Evolutionary conservation across 2,329 filamentous ascomycete genomes (phyloP), one percentile per base, ranked within the genome.

Genomic region (Tolypocladium album): DNA sequence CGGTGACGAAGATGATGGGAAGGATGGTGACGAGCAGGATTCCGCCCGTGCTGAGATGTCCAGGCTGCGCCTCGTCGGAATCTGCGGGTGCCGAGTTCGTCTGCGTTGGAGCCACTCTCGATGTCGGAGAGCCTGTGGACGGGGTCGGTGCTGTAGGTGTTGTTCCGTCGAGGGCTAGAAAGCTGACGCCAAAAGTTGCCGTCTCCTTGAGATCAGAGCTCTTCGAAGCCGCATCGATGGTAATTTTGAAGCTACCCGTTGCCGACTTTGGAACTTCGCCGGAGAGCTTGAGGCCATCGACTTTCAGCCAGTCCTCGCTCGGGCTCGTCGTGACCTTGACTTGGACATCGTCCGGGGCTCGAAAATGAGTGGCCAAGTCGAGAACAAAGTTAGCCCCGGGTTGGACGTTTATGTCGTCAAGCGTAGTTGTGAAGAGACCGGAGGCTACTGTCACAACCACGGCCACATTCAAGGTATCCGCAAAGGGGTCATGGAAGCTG

Each of bases 401-500:
- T 12, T 68, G 72, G 7, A 75, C 67, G 22, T 75, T 70, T 34
- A 82, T 66, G 6, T 72, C 69, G 3, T 76, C 71, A 34, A 77
- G 69, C 2, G 70, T 72, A 7, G 71, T 70, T 53, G 69, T 68
- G 63, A 82, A 80, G 3, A 81, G 65, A 17, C 68, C 66, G 3
- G 74, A 70, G 6, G 67, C 69, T 4, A 77, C 65, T 38, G 72
- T 72, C 22, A 76, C 61, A 20, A 71, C 68, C 42, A 87, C 71
- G 20, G 82, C 77, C 3, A 85, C 78, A 47, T 78, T 80, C 5
- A 88, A 82, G 17, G 73, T 75, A 66, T 89, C 83, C 17, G 82
- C 80, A 63, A 81, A 83, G 15, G 74, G 71, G 68, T 90, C 87
- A 15, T 74, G 78, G 12, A 85, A 85, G 15, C 75, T 79, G 42